Evolutionary conservation across 2,329 filamentous ascomycete species (phyloP).

Genomic region (Clonostachys sp.): DNA sequence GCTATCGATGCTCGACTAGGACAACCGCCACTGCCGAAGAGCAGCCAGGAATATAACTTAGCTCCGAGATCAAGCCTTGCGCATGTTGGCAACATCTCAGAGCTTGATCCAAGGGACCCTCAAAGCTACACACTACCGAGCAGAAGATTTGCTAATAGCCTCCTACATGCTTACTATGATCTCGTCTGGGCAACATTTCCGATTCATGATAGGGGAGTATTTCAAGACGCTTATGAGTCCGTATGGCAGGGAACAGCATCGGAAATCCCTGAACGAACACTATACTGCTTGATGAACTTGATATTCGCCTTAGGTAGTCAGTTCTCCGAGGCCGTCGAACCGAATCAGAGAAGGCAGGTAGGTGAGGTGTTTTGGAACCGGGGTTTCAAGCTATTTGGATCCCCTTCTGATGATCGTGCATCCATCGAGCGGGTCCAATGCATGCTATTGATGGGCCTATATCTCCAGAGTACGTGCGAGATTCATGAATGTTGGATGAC

Average conservation of each 20-base stretch:
- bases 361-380: constrained; percentile 2
- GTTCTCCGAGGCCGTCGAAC: constrained; percentile 1
- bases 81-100: not conserved
- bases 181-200: constrained; percentile 1
- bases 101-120: not conserved
- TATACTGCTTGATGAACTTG: constrained; percentile 3
- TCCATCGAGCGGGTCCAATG: constrained; percentile 39
- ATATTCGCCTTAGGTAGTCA: constrained; percentile 5
- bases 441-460: constrained; percentile 39
- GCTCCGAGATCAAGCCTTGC: no score
- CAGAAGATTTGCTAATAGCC: constrained; percentile 1
- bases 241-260: not conserved
- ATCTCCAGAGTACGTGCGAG: constrained; percentile 40
- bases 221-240: not conserved
- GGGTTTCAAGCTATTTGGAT: not conserved
- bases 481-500: constrained; percentile 44
- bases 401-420: not conserved
- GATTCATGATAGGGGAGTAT: constrained; percentile 1
- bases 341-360: not conserved
- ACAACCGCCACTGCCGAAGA: not conserved
- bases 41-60: no score
- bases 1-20: constrained; percentile 2
- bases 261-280: not conserved
- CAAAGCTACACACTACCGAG: not conserved
- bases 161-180: not conserved